Percentiles rank a stretch among this genome's conserved stretches.
Evolutionary conservation across 1,284 basidiomycete genomes (phyloP).

Genomic region (Heterobasidion irregulare): DNA sequence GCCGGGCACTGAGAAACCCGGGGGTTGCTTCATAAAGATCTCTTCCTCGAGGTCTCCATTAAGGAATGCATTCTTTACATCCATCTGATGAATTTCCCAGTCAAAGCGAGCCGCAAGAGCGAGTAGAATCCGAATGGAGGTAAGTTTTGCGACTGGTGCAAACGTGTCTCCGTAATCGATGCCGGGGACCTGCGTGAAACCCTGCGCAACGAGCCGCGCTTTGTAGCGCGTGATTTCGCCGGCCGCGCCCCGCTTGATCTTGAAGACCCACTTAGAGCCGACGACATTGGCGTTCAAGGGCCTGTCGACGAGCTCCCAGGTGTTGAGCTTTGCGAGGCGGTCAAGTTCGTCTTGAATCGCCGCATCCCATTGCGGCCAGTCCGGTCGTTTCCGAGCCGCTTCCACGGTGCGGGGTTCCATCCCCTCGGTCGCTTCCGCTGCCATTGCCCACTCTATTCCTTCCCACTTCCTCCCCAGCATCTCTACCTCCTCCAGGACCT

Average conservation of each 20-base stretch:
- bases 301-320: constrained; percentile 15
- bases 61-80: constrained; percentile 32
- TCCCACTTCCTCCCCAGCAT: too few species aligned
- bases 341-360: constrained; percentile 16
- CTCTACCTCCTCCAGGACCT: too few species aligned
- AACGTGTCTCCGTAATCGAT: constrained; percentile 34
- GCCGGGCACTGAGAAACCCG: constrained; percentile 12
- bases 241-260: constrained; percentile 20
- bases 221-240: constrained; percentile 24
- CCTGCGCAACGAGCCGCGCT: constrained; percentile 29
- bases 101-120: constrained; percentile 24
- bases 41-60: constrained; percentile 23
- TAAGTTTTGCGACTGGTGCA: constrained; percentile 26
- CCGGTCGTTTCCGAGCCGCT: too few species aligned
- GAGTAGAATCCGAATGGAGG: constrained; percentile 24
- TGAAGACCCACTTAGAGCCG: constrained; percentile 23
- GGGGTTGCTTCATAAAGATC: constrained; percentile 25
- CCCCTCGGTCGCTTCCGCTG: too few species aligned
- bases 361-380: neutral
- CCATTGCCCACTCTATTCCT: too few species aligned
- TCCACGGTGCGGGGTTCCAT: too few species aligned
- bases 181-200: constrained; percentile 30
- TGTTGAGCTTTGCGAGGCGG: constrained; percentile 12
- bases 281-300: constrained; percentile 18
- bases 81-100: constrained; percentile 26